A percentile compares a stretch with the other conserved stretches of the same genome.
Conservation (phyloP, 345 rosid species). For the thale cress (Arabidopsis thaliana) region DNA sequence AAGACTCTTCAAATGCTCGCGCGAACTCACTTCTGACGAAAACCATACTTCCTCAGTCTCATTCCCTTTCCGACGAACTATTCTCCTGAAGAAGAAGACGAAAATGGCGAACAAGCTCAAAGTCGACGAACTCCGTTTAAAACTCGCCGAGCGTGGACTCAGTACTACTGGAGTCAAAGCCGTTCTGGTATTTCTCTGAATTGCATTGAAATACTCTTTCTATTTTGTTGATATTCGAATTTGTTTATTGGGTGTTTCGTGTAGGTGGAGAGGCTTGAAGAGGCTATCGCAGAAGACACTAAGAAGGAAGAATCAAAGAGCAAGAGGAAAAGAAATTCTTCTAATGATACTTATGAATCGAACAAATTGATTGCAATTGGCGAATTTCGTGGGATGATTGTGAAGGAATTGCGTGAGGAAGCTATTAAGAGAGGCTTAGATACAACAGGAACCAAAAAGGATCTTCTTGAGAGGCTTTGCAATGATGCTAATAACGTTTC, state of each 20-base stretch:
- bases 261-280: conserved; percentile 68
- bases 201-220: neutral
- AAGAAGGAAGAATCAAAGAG: conserved; percentile 32
- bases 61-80: neutral
- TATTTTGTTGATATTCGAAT: neutral
- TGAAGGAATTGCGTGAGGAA: conserved; percentile 76
- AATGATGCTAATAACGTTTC: conserved; percentile 38
- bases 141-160: conserved; percentile 75
- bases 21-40: conserved; percentile 25
- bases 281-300: conserved; percentile 53
- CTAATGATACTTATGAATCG: conserved; percentile 40
- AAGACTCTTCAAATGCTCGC: conserved; percentile 34
- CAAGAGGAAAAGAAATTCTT: conserved; percentile 56
- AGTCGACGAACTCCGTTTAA: conserved; percentile 70
- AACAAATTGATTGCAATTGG: conserved; percentile 58
- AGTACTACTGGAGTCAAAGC: conserved; percentile 64
- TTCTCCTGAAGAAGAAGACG: neutral
- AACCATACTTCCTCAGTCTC: conserved; percentile 16
- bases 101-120: conserved; percentile 62
- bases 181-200: conserved; percentile 51
- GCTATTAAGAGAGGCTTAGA: conserved; percentile 60
- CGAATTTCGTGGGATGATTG: conserved; percentile 59
- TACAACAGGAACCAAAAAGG: conserved; percentile 69
- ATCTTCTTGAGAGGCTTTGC: conserved; percentile 68
- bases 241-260: conserved; percentile 15